A percentile compares a stretch with the other conserved stretches of the same genome.
These are phyloP conservation scores for Petunia hybrid DNA, from an alignment of 305 asterid genomes.

Conservation along the genomic window DNA sequence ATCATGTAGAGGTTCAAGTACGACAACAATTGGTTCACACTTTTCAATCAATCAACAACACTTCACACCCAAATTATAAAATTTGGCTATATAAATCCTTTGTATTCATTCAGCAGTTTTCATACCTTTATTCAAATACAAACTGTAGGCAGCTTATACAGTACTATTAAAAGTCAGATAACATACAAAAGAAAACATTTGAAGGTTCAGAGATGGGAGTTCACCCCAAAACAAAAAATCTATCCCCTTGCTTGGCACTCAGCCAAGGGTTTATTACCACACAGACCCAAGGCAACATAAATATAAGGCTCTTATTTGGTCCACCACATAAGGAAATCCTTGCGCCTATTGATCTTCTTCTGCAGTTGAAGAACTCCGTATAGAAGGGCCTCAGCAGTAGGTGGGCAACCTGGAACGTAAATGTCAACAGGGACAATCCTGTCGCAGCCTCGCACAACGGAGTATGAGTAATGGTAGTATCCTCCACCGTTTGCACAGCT, in stretches of 20 bases:
- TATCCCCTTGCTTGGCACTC: neutral
- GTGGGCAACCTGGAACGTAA: constrained; percentile 63
- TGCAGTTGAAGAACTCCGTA: constrained; percentile 57
- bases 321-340: constrained; percentile 58
- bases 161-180: neutral
- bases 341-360: constrained; percentile 61
- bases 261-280: neutral
- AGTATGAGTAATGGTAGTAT: constrained; percentile 58
- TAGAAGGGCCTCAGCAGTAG: constrained; percentile 58
- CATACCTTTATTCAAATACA: neutral
- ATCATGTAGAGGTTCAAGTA: neutral
- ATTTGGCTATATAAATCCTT: neutral
- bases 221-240: neutral
- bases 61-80: neutral
- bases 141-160: neutral
- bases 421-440: constrained; percentile 62
- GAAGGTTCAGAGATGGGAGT: neutral
- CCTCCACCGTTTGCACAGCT: constrained; percentile 65
- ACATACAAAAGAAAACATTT: neutral
- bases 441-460: constrained; percentile 60
- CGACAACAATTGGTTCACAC: neutral
- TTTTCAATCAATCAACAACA: constrained; percentile 1
- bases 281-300: neutral
- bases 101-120: neutral
- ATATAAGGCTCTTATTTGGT: constrained; percentile 42